Base-by-base conservation (phyloP, 208 protist genomes). In the Crithidia sp. region DNA sequence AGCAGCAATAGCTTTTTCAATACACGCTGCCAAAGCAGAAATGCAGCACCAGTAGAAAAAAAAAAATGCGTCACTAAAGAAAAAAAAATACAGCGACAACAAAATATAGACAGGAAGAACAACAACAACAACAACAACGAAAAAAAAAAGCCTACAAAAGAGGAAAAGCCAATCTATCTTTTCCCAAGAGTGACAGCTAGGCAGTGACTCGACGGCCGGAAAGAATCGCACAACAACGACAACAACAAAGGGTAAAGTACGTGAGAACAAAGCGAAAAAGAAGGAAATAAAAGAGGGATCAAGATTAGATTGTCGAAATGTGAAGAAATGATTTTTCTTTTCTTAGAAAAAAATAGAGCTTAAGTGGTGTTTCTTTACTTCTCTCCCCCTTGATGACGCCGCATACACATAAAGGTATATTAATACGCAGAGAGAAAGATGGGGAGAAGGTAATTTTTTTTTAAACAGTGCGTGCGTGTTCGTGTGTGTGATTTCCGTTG, bases 231-330 rank as follows among this genome's bases (percentile, higher is more conserved):
- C 28, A 28, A 28, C 28, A 28, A 28, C 28, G 1, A 28, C 28
- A 55, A 55, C 12, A 17, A 55, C 7, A 40, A 40, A 19, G 8
- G 4, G 17, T 40, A 36, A 58, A 39, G 2, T 14, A 49, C 7
- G 45, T 49, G 45, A 49, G 45, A 49, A 49, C 45, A 63, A 62
- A 8, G 36, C n/a, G 45, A 65, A 40, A 49, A 62, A 59, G 37
- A 37, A 67, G 7, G 19, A 55, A 55, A 55, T n/a, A 55, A 55
- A 10, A 55, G 12, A 10, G 14, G 12, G 14, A 55, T 28, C 12
- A 10, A 55, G 5, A 55, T 7, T 55, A n/a, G 28, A 28, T 0
- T 1, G 28, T 28, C 28, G 28, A 28, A 1, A 28, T 28, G 28
- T 28, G 28, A 28, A 28, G 28, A 28, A 28, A 28, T 28, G 28